Conservation (phyloP, 371 early-diverging fungal species). For the Actinomortierella ambigua region DNA sequence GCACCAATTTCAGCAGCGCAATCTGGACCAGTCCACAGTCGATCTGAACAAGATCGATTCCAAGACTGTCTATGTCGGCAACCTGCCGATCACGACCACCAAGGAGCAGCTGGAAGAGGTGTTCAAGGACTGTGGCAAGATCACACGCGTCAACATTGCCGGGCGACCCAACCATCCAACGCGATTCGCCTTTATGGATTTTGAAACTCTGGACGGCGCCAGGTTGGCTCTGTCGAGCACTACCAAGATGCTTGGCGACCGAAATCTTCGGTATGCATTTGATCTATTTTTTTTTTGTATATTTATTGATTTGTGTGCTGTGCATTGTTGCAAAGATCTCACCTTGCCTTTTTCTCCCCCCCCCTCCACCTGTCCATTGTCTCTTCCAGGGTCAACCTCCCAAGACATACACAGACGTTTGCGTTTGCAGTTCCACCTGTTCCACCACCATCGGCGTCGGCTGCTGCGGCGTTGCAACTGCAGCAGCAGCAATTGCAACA, state of each 20-base stretch:
- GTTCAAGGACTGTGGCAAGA: conserved; percentile 60
- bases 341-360: no score
- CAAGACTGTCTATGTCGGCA: conserved; percentile 76
- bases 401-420: conserved; percentile 29
- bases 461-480: no score
- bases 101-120: conserved; percentile 57
- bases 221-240: conserved; percentile 58
- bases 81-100: conserved; percentile 61
- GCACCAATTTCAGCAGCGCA: conserved; percentile 17
- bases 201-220: conserved; percentile 61
- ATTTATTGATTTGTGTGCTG: background rate
- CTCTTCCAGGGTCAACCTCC: conserved; percentile 27
- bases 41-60: conserved; percentile 68
- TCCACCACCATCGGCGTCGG: conserved; percentile 13
- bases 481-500: no score
- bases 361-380: background rate
- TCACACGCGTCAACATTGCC: conserved; percentile 73
- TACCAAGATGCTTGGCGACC: conserved; percentile 35
- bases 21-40: conserved; percentile 20
- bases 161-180: conserved; percentile 66
- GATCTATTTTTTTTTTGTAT: no score
- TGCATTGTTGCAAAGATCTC: background rate
- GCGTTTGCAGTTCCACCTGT: conserved; percentile 39
- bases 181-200: conserved; percentile 79
- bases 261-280: conserved; percentile 21